phyloP scores from a whole-genome alignment of 2,329 filamentous ascomycete genomes.

The Rutstroemia sp. region DNA sequence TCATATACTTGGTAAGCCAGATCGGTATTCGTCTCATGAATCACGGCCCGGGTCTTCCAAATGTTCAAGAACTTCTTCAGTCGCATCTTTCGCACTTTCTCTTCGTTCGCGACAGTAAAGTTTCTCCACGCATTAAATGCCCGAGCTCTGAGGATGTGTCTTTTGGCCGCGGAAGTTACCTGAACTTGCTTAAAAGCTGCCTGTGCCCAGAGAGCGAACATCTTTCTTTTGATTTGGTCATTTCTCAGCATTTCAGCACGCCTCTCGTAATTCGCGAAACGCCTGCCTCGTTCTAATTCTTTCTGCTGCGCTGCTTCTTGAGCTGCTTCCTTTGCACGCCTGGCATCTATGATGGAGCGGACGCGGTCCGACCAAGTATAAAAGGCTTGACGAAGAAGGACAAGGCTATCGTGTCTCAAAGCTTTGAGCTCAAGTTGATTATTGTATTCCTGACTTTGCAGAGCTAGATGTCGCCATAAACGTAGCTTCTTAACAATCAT shows the following conservation, averaged over 20 bases:
- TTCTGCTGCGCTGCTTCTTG: slow-evolving; percentile 6
- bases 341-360: slow-evolving; percentile 4
- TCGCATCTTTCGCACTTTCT: slow-evolving; percentile 43
- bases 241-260: slow-evolving; percentile 58
- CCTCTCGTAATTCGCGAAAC: slow-evolving; percentile 48
- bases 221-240: slow-evolving; percentile 55
- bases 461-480: slow-evolving; percentile 23
- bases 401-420: slow-evolving; percentile 40
- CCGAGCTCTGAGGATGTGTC: slow-evolving; percentile 61
- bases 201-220: slow-evolving; percentile 63
- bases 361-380: slow-evolving; percentile 40
- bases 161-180: slow-evolving; percentile 59
- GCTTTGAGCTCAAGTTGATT: slow-evolving; percentile 37
- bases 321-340: background rate
- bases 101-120: slow-evolving; percentile 41
- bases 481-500: slow-evolving; percentile 15
- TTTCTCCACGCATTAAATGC: slow-evolving; percentile 65
- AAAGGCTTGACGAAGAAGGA: slow-evolving; percentile 45
- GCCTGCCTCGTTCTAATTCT: slow-evolving; percentile 39
- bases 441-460: slow-evolving; percentile 31
- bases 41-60: slow-evolving; percentile 33
- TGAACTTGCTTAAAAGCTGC: slow-evolving; percentile 57
- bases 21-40: slow-evolving; percentile 12
- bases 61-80: slow-evolving; percentile 44
- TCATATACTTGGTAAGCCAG: slow-evolving; percentile 28